These are phyloP conservation scores for Penicillium alfredii DNA, from an alignment of 495 filamentous ascomycete genomes.

Conservation along the genomic window DNA sequence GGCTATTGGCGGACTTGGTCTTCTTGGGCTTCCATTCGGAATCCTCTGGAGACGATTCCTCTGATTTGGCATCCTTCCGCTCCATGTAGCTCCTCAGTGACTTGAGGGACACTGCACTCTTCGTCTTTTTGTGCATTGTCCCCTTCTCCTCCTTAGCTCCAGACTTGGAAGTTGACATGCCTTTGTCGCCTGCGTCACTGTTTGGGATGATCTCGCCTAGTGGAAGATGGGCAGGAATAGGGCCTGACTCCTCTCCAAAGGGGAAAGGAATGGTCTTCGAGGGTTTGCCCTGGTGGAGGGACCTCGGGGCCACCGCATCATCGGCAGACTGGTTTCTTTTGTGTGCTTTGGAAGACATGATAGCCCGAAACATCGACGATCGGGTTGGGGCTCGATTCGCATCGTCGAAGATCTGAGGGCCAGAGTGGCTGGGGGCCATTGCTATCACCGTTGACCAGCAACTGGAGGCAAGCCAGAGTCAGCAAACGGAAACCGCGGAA, in stretches of 20 bases:
- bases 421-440: slow-evolving; percentile 34
- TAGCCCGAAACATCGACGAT: slow-evolving; percentile 40
- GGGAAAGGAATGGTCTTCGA: slow-evolving; percentile 16
- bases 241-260: slow-evolving; percentile 23
- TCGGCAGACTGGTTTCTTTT: slow-evolving; percentile 39
- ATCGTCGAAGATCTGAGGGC: slow-evolving; percentile 44
- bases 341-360: slow-evolving; percentile 39
- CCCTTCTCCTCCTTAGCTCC: slow-evolving; percentile 27
- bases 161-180: slow-evolving; percentile 15
- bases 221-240: slow-evolving; percentile 25
- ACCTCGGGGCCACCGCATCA: slow-evolving; percentile 22
- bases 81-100: slow-evolving; percentile 51
- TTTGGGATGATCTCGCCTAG: slow-evolving; percentile 38
- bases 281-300: slow-evolving; percentile 13
- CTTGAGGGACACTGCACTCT: slow-evolving; percentile 62
- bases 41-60: slow-evolving; percentile 29
- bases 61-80: slow-evolving; percentile 46
- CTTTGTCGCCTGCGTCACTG: slow-evolving; percentile 26
- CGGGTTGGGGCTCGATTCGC: slow-evolving; percentile 31
- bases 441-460: slow-evolving; percentile 33
- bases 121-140: slow-evolving; percentile 54
- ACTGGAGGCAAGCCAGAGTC: slow-evolving; percentile 14
- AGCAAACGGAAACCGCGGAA: slow-evolving; percentile 13
- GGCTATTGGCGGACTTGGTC: slow-evolving; percentile 75
- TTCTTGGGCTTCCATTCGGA: slow-evolving; percentile 61